These are phyloP conservation scores for Eucalyptus melliodora DNA, from an alignment of 345 rosid genomes.

Conservation along the genomic window DNA sequence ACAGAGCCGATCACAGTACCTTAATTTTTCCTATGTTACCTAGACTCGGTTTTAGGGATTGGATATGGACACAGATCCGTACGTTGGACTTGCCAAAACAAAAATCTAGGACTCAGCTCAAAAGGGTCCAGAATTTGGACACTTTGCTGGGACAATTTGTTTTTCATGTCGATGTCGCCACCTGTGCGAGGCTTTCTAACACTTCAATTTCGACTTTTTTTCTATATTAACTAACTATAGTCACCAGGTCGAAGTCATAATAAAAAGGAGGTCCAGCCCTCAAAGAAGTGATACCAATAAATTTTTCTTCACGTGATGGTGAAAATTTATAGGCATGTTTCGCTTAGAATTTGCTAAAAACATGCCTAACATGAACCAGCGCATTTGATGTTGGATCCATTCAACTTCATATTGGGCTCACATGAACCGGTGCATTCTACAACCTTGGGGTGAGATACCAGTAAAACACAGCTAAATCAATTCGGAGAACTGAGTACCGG, in stretches of 20 bases:
- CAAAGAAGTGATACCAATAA: neutral
- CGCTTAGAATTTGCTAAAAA: neutral
- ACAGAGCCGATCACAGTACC: neutral
- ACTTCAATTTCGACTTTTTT: neutral
- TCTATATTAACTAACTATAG: neutral
- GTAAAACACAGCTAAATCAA: neutral
- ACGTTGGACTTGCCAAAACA: neutral
- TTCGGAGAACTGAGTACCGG: constrained; percentile 10
- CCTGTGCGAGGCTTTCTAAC: neutral
- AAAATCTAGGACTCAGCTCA: neutral
- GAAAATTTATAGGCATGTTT: neutral
- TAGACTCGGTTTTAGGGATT: neutral
- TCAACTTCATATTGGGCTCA: neutral
- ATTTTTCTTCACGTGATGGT: neutral
- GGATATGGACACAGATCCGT: neutral
- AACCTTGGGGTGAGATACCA: neutral
- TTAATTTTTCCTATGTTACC: neutral
- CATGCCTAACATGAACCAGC: neutral
- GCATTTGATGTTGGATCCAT: neutral
- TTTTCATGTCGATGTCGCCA: neutral
- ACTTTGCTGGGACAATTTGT: neutral
- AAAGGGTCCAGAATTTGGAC: neutral
- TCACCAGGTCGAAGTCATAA: neutral
- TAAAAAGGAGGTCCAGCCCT: neutral
- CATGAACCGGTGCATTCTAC: neutral